These are phyloP conservation scores for Penicillium pulvis DNA, from an alignment of 495 filamentous ascomycete species.

Conservation along the genomic window DNA sequence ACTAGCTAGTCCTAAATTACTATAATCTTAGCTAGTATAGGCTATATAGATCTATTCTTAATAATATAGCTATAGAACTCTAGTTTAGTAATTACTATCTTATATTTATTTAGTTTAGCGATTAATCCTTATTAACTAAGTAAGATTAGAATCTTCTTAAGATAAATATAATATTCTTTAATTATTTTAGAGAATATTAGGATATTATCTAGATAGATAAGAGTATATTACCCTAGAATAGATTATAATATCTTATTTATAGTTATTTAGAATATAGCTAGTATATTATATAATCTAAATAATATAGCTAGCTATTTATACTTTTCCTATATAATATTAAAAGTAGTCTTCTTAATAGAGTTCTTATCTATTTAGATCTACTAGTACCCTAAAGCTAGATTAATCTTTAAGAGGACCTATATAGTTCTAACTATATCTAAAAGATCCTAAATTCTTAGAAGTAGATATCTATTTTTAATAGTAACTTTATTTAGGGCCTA, in stretches of 20 bases:
- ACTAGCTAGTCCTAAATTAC: conserved; percentile 1
- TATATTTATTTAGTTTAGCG: not conserved
- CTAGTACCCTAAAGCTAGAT: not conserved
- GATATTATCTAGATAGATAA: conserved; percentile 4
- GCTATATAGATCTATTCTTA: not conserved
- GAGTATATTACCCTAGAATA: not conserved
- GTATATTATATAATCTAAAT: not conserved
- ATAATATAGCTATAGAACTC: not conserved
- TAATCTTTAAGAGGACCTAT: not conserved
- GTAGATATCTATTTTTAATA: not conserved
- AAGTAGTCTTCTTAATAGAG: not conserved
- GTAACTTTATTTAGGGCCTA: not conserved
- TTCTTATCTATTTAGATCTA: not conserved
- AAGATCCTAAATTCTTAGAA: no score
- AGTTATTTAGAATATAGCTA: not conserved
- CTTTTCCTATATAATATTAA: not conserved
- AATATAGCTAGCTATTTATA: not conserved
- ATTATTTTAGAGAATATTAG: not conserved
- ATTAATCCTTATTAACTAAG: not conserved
- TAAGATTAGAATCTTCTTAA: not conserved
- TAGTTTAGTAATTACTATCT: not conserved
- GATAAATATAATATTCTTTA: not conserved
- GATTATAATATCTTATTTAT: conserved; percentile 3
- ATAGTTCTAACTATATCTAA: no score
- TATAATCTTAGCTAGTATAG: not conserved